Percentiles rank a stretch among this genome's conserved stretches.
Evolutionary conservation across 2,329 filamentous ascomycete genomes (phyloP).

Genomic region (Penicillium brasilianum): DNA sequence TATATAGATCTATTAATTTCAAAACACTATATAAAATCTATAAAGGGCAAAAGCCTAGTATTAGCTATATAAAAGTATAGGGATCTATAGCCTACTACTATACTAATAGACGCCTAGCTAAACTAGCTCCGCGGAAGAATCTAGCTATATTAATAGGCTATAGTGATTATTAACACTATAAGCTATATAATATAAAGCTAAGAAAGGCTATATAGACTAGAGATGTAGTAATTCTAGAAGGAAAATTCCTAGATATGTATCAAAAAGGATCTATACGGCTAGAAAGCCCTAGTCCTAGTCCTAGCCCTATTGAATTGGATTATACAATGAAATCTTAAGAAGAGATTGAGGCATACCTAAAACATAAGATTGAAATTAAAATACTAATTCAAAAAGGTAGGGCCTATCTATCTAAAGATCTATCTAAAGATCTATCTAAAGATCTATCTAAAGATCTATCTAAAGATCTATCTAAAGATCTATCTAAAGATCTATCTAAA

Average conservation of each 20-base stretch:
- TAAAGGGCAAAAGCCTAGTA: neutral
- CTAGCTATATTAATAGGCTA: neutral
- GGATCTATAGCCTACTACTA: neutral
- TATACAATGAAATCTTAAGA: too few relatives aligned
- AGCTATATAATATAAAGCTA: neutral
- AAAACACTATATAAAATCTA: neutral
- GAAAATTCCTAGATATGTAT: neutral
- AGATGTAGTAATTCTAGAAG: neutral
- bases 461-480: too few relatives aligned
- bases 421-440: too few relatives aligned
- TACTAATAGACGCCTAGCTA: neutral
- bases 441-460: too few relatives aligned
- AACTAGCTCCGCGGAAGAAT: neutral
- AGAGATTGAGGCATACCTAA: too few relatives aligned
- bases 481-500: too few relatives aligned
- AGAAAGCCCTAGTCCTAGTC: too few relatives aligned
- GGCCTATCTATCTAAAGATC: too few relatives aligned
- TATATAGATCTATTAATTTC: neutral
- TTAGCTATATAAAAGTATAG: neutral
- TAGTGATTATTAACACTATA: neutral
- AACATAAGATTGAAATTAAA: too few relatives aligned
- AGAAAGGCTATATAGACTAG: neutral
- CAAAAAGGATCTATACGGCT: too few relatives aligned
- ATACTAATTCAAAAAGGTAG: too few relatives aligned
- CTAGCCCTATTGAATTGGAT: too few relatives aligned